Evolutionary conservation across 768 basidiomycete species (phyloP), one percentile per base, ranked within the genome.

Genomic region (Lepiota venenata): DNA sequence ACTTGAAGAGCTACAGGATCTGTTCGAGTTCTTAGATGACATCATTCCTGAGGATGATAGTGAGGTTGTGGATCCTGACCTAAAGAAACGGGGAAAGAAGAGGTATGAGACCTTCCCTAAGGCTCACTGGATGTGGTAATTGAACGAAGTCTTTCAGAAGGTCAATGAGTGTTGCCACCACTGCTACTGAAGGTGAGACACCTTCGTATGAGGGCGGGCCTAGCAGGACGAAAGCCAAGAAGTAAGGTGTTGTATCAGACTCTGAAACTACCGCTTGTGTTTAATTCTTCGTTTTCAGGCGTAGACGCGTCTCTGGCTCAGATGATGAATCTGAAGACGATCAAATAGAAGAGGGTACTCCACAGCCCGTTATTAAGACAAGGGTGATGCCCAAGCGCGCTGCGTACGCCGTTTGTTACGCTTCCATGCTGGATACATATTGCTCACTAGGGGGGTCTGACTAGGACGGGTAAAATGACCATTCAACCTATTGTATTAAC

Each of bases 11-110:
- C 76, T 89, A 22, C 77, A 81, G 38, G 77, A 81, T 0, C 61
- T 88, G 22, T 91, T 91, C 63, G 75, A 79, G 43, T 87, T 88
- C 64, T 61, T 91, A 65, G 89, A 91, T 58, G 80, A 83, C 9
- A 80, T 91, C 40, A 75, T 87, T 39, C 84, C 88, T 1, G 68
- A 82, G 39, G 84, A 83, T n/a, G 85, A 84, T 6, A 81, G 78
- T 7, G 84, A 85, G 38, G 69, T 74, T 15, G 56, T 70, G 4
- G 74, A 74, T 38, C 71, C 76, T 15, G 73, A 64, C 58, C 72
- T 69, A 32, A 71, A 67, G 52, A 76, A 69, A 46, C 73, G 59
- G 58, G 78, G 70, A 66, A 81, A 64, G 70, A 87, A 86, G 71
- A 64, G 69, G 78, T 77, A 37, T 7, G 61, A 55, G 27, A 7